Conservation (phyloP, 306 rosid species). For the Delonix regia region DNA sequence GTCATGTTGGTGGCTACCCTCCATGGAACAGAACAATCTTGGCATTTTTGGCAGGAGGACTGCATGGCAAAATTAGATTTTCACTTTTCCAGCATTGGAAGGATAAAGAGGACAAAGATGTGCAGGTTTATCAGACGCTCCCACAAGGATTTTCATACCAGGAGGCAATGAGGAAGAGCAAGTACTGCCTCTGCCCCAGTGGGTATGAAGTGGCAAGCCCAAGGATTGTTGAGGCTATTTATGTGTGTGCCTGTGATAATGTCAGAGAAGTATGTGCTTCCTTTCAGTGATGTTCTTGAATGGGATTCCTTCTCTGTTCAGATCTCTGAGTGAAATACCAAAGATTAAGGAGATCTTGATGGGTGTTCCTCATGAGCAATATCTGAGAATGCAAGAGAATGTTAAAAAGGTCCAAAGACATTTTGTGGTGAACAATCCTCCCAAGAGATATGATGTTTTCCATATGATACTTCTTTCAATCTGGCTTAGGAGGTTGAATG, state of each 20-base stretch:
- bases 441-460: constrained; percentile 58
- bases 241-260: constrained; percentile 60
- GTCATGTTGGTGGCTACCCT: constrained; percentile 46
- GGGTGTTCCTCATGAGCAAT: constrained; percentile 50
- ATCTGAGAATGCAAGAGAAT: constrained; percentile 44
- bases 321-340: constrained; percentile 51
- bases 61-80: constrained; percentile 59
- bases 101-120: constrained; percentile 50
- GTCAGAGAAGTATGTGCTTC: constrained; percentile 63
- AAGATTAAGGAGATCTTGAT: constrained; percentile 52
- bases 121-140: constrained; percentile 48
- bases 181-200: constrained; percentile 63
- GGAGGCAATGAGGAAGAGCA: constrained; percentile 54
- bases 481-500: constrained; percentile 71
- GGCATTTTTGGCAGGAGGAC: constrained; percentile 59
- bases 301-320: constrained; percentile 59
- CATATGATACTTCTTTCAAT: constrained; percentile 66
- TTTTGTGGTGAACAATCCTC: constrained; percentile 58
- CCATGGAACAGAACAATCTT: constrained; percentile 37
- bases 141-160: constrained; percentile 51
- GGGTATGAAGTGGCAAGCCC: constrained; percentile 75
- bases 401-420: constrained; percentile 62
- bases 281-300: constrained; percentile 61
- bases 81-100: constrained; percentile 54
- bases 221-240: constrained; percentile 62